Conservation (phyloP, 2,329 filamentous ascomycete species). For the Arthrocladium fulminans region DNA sequence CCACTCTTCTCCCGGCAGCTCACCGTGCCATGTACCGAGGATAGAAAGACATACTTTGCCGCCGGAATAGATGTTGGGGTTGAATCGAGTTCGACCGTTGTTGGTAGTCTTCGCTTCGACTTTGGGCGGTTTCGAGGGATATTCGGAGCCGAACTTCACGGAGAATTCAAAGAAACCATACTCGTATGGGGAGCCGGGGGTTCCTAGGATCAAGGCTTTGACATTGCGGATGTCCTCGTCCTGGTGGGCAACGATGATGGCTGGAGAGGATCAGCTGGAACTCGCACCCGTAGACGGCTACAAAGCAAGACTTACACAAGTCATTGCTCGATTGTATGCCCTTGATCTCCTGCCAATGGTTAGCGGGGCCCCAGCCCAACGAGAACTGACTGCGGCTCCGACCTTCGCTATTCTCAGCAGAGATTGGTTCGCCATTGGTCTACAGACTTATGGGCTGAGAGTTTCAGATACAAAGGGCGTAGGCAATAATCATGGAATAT, state of each 20-base stretch:
- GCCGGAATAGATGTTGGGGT: slow-evolving; percentile 87
- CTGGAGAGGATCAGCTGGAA: slow-evolving; percentile 15
- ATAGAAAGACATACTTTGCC: slow-evolving; percentile 95
- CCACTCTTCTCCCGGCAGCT: slow-evolving; percentile 79
- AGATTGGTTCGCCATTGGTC: slow-evolving; percentile 68
- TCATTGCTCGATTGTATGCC: slow-evolving; percentile 77
- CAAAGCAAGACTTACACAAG: slow-evolving; percentile 54
- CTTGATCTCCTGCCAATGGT: slow-evolving; percentile 59
- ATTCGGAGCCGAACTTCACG: slow-evolving; percentile 46
- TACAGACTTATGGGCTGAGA: background rate
- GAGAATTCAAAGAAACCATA: slow-evolving; percentile 92
- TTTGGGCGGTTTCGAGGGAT: slow-evolving; percentile 58
- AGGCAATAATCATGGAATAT: background rate
- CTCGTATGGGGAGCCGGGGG: slow-evolving; percentile 90
- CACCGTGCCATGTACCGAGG: slow-evolving; percentile 87
- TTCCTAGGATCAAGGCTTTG: slow-evolving; percentile 79
- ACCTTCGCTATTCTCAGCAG: slow-evolving; percentile 82
- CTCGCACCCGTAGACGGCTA: background rate
- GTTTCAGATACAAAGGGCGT: background rate
- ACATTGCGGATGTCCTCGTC: slow-evolving; percentile 85
- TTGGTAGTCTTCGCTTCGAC: slow-evolving; percentile 76
- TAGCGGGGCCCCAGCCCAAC: slow-evolving; percentile 15
- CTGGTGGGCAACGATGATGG: slow-evolving; percentile 78
- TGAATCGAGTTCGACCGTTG: slow-evolving; percentile 78
- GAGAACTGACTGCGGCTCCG: slow-evolving; percentile 25